Evolutionary conservation across 352 stramenopile species (phyloP).

Genomic region (Phytophthora cactorum): DNA sequence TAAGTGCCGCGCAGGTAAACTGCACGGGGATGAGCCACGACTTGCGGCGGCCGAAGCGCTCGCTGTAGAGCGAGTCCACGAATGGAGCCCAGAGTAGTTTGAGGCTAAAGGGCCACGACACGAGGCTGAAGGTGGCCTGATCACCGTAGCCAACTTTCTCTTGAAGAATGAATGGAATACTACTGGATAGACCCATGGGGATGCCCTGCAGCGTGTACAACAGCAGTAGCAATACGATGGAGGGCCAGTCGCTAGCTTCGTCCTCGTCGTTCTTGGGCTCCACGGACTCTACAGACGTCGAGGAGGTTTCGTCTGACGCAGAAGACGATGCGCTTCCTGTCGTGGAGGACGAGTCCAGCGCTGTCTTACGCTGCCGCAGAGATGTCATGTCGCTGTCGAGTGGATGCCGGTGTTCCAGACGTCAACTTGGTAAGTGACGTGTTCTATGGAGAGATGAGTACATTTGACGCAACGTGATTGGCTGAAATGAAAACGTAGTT

Average conservation of each 20-base stretch:
- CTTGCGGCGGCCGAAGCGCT: constrained; percentile 93
- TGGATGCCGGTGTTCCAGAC: constrained; percentile 3
- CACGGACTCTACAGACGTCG: constrained; percentile 8
- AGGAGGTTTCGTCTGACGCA: constrained; percentile 10
- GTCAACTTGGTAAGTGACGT: constrained; percentile 39
- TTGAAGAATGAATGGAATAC: constrained; percentile 98
- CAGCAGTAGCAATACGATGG: constrained; percentile 94
- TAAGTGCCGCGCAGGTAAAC: constrained; percentile 94
- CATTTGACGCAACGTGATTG: constrained; percentile 13
- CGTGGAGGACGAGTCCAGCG: constrained; percentile 9
- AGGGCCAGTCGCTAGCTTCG: constrained; percentile 67
- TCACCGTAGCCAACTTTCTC: constrained; percentile 97
- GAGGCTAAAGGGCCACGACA: constrained; percentile 98
- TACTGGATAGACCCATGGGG: constrained; percentile 97
- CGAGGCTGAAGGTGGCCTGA: constrained; percentile 98
- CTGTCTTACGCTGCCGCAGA: constrained; percentile 47
- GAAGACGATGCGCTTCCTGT: constrained; percentile 28
- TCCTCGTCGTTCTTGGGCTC: constrained; percentile 39
- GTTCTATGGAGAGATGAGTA: constrained; percentile 11
- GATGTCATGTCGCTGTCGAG: constrained; percentile 32
- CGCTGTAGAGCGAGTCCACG: constrained; percentile 95
- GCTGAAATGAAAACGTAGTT: constrained; percentile 9
- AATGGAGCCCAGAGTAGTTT: constrained; percentile 99
- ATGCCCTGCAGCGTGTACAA: constrained; percentile 99
- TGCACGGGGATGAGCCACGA: constrained; percentile 98